Evolutionary conservation across 306 rosid genomes (phyloP).

Genomic region (Trifolium dubium): DNA sequence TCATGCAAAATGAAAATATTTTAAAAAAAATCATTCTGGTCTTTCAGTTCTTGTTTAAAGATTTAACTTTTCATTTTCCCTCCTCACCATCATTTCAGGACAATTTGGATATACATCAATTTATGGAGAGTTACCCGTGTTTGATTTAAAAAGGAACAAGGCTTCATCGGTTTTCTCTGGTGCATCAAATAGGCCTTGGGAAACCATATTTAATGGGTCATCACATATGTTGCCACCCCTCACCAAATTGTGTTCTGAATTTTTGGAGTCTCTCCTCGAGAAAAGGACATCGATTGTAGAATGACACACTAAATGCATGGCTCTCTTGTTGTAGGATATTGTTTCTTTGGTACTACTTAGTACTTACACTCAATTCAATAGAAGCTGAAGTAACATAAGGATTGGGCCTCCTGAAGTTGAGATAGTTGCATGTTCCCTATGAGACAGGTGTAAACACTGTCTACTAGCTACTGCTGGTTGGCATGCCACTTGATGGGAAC

Average conservation of each 20-base stretch:
- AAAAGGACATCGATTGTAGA: slow-evolving; percentile 56
- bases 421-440: slow-evolving; percentile 17
- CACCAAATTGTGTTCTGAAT: slow-evolving; percentile 75
- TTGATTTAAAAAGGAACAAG: slow-evolving; percentile 56
- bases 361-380: slow-evolving; percentile 9
- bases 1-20: slow-evolving; percentile 1
- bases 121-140: slow-evolving; percentile 74
- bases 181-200: slow-evolving; percentile 89
- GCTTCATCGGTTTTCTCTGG: slow-evolving; percentile 46
- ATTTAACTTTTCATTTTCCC: slow-evolving; percentile 2
- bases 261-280: slow-evolving; percentile 77
- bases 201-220: slow-evolving; percentile 76
- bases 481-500: slow-evolving; percentile 30
- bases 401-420: slow-evolving; percentile 28
- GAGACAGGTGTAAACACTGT: slow-evolving; percentile 1
- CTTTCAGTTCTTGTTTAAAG: not conserved
- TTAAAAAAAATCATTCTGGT: not conserved
- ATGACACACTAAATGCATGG: slow-evolving; percentile 41
- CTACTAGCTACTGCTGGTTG: slow-evolving; percentile 9
- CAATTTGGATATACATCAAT: slow-evolving; percentile 71
- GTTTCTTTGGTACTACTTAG: slow-evolving; percentile 26
- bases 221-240: slow-evolving; percentile 85
- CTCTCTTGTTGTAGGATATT: slow-evolving; percentile 14
- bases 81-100: slow-evolving; percentile 52
- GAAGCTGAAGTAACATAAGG: slow-evolving; percentile 30